A percentile compares a stretch with the other conserved stretches of the same genome.
Evolutionary conservation across 192 early-diverging fungal genomes (phyloP).

Genomic region (Coemansia sp.): DNA sequence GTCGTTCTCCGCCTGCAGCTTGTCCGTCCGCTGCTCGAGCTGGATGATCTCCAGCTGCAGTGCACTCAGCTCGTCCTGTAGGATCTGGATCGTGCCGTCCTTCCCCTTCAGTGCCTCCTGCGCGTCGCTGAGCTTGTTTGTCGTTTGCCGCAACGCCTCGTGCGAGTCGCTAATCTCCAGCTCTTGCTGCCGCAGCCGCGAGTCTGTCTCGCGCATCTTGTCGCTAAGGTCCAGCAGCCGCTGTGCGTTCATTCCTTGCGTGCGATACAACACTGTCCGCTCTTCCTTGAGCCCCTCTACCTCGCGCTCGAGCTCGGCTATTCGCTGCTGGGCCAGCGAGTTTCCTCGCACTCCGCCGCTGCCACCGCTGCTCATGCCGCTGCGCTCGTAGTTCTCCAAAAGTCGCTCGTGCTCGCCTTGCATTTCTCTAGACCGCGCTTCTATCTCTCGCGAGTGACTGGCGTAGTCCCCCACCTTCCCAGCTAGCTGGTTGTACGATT

Average conservation of each 20-base stretch:
- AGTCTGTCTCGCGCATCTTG: constrained; percentile 58
- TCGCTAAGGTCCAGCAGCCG: constrained; percentile 85
- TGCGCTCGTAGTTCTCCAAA: constrained; percentile 36
- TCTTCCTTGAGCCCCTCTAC: constrained; percentile 81
- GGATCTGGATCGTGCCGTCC: constrained; percentile 88
- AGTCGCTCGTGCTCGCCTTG: constrained; percentile 51
- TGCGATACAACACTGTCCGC: constrained; percentile 83
- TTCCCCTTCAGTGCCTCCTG: constrained; percentile 73
- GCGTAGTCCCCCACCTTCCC: constrained; percentile 48
- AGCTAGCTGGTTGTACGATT: constrained; percentile 47
- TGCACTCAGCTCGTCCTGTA: constrained; percentile 90
- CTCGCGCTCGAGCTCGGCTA: constrained; percentile 73
- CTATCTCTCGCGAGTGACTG: constrained; percentile 40
- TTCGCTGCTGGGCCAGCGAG: constrained; percentile 60
- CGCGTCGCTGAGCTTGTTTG: constrained; percentile 33
- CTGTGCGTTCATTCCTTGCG: constrained; percentile 90
- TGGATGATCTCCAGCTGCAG: constrained; percentile 89
- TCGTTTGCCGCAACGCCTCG: constrained; percentile 38
- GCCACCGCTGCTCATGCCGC: constrained; percentile 5
- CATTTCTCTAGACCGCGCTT: constrained; percentile 42
- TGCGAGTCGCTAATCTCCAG: constrained; percentile 39
- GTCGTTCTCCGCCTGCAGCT: constrained; percentile 79
- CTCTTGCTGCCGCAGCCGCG: constrained; percentile 65
- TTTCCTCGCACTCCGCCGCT: constrained; percentile 22
- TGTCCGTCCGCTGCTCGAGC: constrained; percentile 62